Conservation (phyloP, 805 yeast genomes). For the Candida germanica region DNA sequence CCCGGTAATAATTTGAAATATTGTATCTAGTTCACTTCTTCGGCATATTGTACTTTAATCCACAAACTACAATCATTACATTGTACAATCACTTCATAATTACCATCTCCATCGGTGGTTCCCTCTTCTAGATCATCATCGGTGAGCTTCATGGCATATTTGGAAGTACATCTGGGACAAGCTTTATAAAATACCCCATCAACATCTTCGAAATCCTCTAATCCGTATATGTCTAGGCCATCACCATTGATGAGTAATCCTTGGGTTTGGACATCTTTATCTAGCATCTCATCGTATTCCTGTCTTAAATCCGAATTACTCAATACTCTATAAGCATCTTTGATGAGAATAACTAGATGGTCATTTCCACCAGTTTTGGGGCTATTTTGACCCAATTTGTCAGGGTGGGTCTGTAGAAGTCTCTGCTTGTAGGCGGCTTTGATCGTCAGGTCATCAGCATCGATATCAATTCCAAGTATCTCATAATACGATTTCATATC, state of each 20-base stretch:
- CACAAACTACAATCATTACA: conserved; percentile 84
- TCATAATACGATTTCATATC: conserved; percentile 43
- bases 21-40: conserved; percentile 17
- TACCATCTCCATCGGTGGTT: conserved; percentile 49
- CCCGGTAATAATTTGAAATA: conserved; percentile 1
- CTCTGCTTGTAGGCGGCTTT: conserved; percentile 61
- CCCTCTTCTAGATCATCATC: conserved; percentile 60
- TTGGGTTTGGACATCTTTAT: conserved; percentile 21
- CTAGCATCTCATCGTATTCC: conserved; percentile 52
- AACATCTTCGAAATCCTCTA: conserved; percentile 55
- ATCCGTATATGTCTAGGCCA: conserved; percentile 64
- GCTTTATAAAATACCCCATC: conserved; percentile 40
- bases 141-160: conserved; percentile 51
- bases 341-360: conserved; percentile 35
- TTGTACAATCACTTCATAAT: conserved; percentile 68
- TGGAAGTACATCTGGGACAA: conserved; percentile 66
- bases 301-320: conserved; percentile 36
- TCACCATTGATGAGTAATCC: conserved; percentile 41
- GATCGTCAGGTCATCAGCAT: conserved; percentile 40
- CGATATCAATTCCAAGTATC: conserved; percentile 48
- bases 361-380: not conserved
- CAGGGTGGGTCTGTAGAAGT: conserved; percentile 74
- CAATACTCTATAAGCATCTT: conserved; percentile 63
- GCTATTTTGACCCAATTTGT: conserved; percentile 43
- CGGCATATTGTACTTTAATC: conserved; percentile 72